Evolutionary conservation across 345 rosid genomes (phyloP).

Genomic region (Crucihimalaya himalaica): DNA sequence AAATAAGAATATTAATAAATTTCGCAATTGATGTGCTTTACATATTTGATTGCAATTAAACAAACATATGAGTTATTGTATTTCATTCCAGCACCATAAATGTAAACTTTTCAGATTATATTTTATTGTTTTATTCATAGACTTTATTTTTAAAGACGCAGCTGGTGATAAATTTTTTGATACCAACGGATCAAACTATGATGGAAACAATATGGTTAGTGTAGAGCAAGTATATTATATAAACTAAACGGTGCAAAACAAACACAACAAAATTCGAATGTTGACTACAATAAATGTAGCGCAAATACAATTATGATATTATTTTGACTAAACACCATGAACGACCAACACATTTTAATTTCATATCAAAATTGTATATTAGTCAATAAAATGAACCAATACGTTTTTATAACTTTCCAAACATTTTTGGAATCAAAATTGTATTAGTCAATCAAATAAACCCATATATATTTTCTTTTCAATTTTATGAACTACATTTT

Average conservation of each 20-base stretch:
- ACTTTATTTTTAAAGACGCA: background rate
- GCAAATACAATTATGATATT: no score
- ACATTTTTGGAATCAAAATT: no score
- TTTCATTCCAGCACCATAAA: background rate
- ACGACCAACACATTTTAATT: background rate
- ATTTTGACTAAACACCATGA: background rate
- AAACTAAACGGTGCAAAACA: no score
- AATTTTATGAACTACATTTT: no score
- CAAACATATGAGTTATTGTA: background rate
- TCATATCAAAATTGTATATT: background rate
- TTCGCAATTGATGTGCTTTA: conserved; percentile 11
- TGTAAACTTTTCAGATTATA: background rate
- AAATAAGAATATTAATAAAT: conserved; percentile 32
- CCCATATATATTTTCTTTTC: no score
- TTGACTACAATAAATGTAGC: no score
- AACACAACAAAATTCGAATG: no score
- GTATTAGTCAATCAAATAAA: no score
- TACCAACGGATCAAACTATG: no score
- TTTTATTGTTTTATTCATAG: background rate
- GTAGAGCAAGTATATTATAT: no score
- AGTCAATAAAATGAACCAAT: background rate
- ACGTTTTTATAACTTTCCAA: no score
- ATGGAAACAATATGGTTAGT: no score
- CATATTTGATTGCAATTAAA: conserved; percentile 14
- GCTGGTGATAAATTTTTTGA: background rate